phyloP scores from a whole-genome alignment of 2,329 filamentous ascomycete species.

The Grosmannia serpens region DNA sequence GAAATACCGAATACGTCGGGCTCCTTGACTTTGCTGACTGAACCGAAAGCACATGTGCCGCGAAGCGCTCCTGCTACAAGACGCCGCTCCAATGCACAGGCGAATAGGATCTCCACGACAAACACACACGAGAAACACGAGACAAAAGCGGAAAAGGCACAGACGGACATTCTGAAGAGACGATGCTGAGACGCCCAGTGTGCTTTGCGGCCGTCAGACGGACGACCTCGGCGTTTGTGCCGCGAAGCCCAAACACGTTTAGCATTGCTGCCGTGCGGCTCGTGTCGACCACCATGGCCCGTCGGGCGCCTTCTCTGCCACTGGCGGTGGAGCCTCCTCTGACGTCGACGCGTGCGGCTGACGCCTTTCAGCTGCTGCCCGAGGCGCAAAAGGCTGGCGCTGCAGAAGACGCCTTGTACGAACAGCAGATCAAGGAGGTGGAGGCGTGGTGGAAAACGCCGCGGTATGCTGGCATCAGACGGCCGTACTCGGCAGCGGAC shows the following conservation, averaged over 20 bases:
- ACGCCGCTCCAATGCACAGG: background rate
- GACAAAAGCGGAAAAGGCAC: background rate
- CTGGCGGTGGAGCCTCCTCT: constrained; percentile 46
- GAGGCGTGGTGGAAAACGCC: constrained; percentile 83
- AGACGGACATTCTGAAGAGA: background rate
- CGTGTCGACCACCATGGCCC: background rate
- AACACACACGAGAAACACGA: background rate
- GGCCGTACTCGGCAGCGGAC: constrained; percentile 81
- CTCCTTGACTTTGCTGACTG: background rate
- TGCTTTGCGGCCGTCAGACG: constrained; percentile 6
- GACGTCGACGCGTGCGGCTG: constrained; percentile 50
- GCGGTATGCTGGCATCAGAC: constrained; percentile 78
- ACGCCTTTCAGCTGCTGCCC: constrained; percentile 76
- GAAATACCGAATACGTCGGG: background rate
- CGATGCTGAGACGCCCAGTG: constrained; percentile 9
- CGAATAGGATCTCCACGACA: background rate
- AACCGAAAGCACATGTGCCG: background rate
- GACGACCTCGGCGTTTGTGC: constrained; percentile 2
- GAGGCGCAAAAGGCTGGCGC: constrained; percentile 65
- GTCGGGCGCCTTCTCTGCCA: constrained; percentile 22
- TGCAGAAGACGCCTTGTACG: constrained; percentile 76
- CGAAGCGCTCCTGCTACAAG: background rate
- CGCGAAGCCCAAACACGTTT: background rate
- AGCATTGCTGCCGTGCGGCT: background rate
- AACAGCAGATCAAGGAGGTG: constrained; percentile 73